These are phyloP conservation scores for Tetrapisispora arboricola DNA, from an alignment of 805 yeast genomes.

Conservation along the genomic window DNA sequence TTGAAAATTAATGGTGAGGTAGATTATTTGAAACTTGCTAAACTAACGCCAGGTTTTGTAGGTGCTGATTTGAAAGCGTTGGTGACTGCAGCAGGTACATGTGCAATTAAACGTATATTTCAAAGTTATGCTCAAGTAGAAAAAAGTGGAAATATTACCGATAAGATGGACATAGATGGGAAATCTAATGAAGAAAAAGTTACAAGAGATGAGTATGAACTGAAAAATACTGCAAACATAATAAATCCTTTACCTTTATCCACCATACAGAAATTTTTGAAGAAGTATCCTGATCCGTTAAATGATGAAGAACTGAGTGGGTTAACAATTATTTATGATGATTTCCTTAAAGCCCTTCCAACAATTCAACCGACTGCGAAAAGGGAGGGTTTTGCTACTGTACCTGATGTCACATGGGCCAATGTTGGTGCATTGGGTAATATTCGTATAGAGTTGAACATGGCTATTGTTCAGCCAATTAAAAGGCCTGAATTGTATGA, in stretches of 20 bases:
- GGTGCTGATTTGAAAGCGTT: slow-evolving; percentile 95
- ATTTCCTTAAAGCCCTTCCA: slow-evolving; percentile 78
- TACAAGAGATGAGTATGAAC: slow-evolving; percentile 9
- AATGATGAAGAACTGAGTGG: slow-evolving; percentile 67
- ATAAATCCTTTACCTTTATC: slow-evolving; percentile 36
- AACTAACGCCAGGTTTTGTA: slow-evolving; percentile 92
- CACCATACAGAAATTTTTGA: slow-evolving; percentile 62
- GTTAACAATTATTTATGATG: slow-evolving; percentile 64
- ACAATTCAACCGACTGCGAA: slow-evolving; percentile 94
- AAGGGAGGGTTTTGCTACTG: slow-evolving; percentile 97
- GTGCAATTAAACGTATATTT: slow-evolving; percentile 88
- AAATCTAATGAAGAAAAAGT: neutral
- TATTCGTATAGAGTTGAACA: slow-evolving; percentile 81
- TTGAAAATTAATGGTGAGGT: slow-evolving; percentile 61
- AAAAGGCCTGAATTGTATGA: slow-evolving; percentile 82
- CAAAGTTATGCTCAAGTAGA: slow-evolving; percentile 33
- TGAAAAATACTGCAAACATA: slow-evolving; percentile 28
- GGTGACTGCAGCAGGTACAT: slow-evolving; percentile 89
- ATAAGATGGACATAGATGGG: slow-evolving; percentile 27
- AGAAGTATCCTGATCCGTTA: slow-evolving; percentile 69
- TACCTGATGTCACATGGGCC: slow-evolving; percentile 95
- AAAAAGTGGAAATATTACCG: slow-evolving; percentile 9
- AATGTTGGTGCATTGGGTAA: slow-evolving; percentile 82
- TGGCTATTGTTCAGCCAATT: slow-evolving; percentile 97
- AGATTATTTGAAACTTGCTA: slow-evolving; percentile 66